Evolutionary conservation across 2,329 filamentous ascomycete species (phyloP), one percentile per base, ranked within the genome.

Genomic region (Alternaria tenuissima): DNA sequence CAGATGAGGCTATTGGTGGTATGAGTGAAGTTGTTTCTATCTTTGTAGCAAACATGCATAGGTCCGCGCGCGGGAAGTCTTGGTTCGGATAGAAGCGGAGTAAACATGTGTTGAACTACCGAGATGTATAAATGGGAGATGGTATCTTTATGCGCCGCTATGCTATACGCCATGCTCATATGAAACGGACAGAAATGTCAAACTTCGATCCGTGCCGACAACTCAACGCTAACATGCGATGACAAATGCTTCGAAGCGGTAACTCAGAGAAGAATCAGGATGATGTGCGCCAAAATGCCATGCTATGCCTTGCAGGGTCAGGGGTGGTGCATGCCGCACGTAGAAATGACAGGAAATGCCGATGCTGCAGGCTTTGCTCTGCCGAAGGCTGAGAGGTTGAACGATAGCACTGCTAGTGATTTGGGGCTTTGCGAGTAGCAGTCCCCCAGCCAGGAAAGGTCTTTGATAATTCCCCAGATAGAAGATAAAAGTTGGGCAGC

Each of bases 91-190:
- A 18, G 20, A 22, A 36, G 16, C 30, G 20, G 30, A n/a, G 46
- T 49, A 32, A 16, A n/a, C 46, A 36, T 49, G 22, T 38, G 46
- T 36, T 26, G 20, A 42, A 49, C 16, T 36, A 38, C 46, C 8
- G 20, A 36, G 22, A 38, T 24, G 22, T 26, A 8, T 36, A 2
- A 49, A 36, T 7, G 16, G 20, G 4, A 49, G 18, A 49, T 49
- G 46, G 46, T 49, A 49, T 49, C 46, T 49, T 36, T n/a, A 26
- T 12, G 46, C 46, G 32, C 46, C 46, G 32, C 46, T 38, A 49
- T 38, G 20, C 20, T n/a, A 24, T 22, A 20, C 22, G 46, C 46
- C 20, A 49, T 24, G 39, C 39, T 42, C 8, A 7, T 14, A 20
- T 38, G 30, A 14, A 36, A 26, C 11, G 20, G 14, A 26, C 14